A percentile compares a stretch with the other conserved stretches of the same genome.
Evolutionary conservation across 2,329 filamentous ascomycete species (phyloP).

Genomic region (Fusarium nisikadoi): DNA sequence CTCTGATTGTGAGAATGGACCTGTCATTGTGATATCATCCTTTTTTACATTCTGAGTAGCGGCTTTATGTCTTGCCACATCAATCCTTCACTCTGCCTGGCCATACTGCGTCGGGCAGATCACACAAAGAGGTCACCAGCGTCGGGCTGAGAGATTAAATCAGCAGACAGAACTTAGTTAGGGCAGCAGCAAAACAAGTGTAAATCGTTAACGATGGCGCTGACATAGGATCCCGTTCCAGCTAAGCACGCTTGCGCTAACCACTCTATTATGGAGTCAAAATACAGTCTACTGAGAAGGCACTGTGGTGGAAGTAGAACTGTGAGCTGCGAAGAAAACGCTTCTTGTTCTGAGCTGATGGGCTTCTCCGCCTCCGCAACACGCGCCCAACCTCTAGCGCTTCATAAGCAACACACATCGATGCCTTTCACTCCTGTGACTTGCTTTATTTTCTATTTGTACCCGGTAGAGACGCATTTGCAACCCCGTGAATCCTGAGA

Average conservation of each 20-base stretch:
- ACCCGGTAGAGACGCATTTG: rapidly evolving
- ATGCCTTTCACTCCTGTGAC: too few relatives aligned
- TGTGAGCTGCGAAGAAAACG: rapidly evolving
- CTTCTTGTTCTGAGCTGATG: neutral
- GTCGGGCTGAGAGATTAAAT: too few relatives aligned
- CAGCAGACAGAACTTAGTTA: too few relatives aligned
- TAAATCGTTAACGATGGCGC: neutral
- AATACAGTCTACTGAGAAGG: neutral
- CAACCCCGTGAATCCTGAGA: rapidly evolving
- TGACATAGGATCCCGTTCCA: neutral
- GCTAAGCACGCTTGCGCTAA: too few relatives aligned
- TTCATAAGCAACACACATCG: too few relatives aligned
- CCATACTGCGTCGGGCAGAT: neutral
- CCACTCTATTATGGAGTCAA: too few relatives aligned
- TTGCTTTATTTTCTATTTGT: too few relatives aligned
- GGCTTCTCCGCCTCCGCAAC: too few relatives aligned
- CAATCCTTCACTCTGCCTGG: too few relatives aligned
- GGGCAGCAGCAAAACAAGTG: neutral
- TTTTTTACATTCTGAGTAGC: too few relatives aligned
- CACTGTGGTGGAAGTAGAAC: rapidly evolving
- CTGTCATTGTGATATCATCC: rapidly evolving
- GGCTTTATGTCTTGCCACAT: too few relatives aligned
- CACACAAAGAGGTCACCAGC: neutral
- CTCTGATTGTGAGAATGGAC: rapidly evolving
- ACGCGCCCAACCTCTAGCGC: too few relatives aligned